A percentile compares a stretch with the other conserved stretches of the same genome.
Conservation (phyloP, 2,329 filamentous ascomycete genomes). For the Elsinoe australis region DNA sequence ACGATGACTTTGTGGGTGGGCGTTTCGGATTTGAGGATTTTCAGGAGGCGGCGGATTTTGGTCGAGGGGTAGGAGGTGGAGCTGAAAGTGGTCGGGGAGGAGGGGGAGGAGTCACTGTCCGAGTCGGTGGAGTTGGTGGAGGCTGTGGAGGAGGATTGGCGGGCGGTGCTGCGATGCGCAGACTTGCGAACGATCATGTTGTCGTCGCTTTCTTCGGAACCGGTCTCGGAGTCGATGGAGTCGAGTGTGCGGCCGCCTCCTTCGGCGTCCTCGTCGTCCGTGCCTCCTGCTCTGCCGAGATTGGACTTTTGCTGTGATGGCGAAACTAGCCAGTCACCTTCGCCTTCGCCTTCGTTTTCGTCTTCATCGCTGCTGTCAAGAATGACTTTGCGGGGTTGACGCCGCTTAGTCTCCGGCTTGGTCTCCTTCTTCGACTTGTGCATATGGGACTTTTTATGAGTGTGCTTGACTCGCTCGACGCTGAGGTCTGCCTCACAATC, state of each 20-base stretch:
- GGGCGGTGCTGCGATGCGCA: constrained; percentile 41
- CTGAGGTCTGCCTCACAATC: constrained; percentile 69
- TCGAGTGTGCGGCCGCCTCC: constrained; percentile 74
- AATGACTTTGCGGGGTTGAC: constrained; percentile 48
- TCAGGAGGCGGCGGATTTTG: constrained; percentile 80
- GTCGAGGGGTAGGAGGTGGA: constrained; percentile 62
- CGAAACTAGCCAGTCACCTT: constrained; percentile 73
- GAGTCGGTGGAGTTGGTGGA: constrained; percentile 25
- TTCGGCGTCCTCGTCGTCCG: constrained; percentile 81
- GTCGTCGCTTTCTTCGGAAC: constrained; percentile 45
- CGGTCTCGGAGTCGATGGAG: constrained; percentile 59
- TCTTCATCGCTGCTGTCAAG: constrained; percentile 57
- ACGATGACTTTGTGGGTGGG: constrained; percentile 91
- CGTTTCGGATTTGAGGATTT: constrained; percentile 71
- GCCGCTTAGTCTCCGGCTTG: constrained; percentile 33
- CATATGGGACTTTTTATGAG: constrained; percentile 25
- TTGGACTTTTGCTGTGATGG: constrained; percentile 55
- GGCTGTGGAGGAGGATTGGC: constrained; percentile 34
- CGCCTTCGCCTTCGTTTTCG: constrained; percentile 55
- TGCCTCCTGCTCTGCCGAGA: constrained; percentile 60
- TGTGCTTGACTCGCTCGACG: constrained; percentile 25
- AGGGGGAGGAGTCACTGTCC: constrained; percentile 38
- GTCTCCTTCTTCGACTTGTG: constrained; percentile 21
- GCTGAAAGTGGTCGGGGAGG: constrained; percentile 20
- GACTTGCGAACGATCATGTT: constrained; percentile 18